phyloP scores from a whole-genome alignment of 805 yeast species.

The Nakazawaea wyomingensis region DNA sequence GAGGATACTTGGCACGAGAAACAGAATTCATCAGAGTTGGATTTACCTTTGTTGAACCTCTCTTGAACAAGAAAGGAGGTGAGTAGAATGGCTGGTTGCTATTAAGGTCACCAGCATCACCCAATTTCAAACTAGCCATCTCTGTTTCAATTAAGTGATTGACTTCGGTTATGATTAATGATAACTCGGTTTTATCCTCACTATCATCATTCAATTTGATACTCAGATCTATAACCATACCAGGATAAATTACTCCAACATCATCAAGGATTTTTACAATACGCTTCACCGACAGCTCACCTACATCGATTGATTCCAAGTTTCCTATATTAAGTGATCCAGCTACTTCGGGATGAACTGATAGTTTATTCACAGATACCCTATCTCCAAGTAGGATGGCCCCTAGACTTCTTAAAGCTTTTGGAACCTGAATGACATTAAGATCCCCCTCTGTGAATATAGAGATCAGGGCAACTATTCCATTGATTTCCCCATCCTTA shows the following conservation, averaged over 20 bases:
- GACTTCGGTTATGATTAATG: conserved; percentile 14
- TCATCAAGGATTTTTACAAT: conserved; percentile 43
- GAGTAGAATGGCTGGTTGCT: conserved; percentile 29
- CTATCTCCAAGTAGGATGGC: conserved; percentile 27
- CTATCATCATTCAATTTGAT: conserved; percentile 20
- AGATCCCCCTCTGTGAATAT: conserved; percentile 11
- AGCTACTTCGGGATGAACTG: conserved; percentile 42
- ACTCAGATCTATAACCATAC: conserved; percentile 30
- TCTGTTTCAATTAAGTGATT: conserved; percentile 14
- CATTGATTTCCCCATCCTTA: conserved; percentile 7
- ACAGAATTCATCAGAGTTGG: conserved; percentile 11
- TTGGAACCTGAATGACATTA: conserved; percentile 23
- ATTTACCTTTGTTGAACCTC: conserved; percentile 18
- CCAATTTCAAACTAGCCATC: conserved; percentile 27
- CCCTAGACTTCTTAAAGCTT: conserved; percentile 16
- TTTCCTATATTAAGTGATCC: conserved; percentile 1
- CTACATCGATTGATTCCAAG: conserved; percentile 17
- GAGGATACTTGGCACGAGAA: conserved; percentile 32
- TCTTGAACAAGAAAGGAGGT: conserved; percentile 43
- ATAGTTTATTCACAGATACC: conserved; percentile 36
- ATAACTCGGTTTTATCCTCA: conserved; percentile 14
- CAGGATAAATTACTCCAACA: conserved; percentile 58
- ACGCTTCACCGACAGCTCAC: conserved; percentile 20
- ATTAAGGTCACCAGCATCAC: conserved; percentile 19
- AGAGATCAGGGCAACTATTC: not conserved